Conservation (phyloP, 331 rosid species). For the Telfairia occidentalis region DNA sequence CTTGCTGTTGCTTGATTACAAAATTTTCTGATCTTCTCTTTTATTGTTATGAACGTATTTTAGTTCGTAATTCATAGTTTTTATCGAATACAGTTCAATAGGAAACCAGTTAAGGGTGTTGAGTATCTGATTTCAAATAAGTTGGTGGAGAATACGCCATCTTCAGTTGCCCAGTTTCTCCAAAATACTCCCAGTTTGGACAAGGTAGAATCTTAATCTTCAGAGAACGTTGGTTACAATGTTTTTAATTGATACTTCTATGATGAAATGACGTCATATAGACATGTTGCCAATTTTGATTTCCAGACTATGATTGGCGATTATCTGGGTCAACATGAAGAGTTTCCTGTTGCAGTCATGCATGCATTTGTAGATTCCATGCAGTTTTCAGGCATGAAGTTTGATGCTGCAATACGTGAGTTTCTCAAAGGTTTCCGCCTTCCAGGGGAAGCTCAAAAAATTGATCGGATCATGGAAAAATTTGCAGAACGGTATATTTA, state of each 20-base stretch:
- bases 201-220: constrained; percentile 51
- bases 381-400: constrained; percentile 85
- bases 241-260: constrained; percentile 8
- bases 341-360: constrained; percentile 95
- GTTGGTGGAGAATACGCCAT: constrained; percentile 74
- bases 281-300: constrained; percentile 6
- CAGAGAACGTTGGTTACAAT: constrained; percentile 15
- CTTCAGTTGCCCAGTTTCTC: constrained; percentile 88
- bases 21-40: constrained; percentile 4
- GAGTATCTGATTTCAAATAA: constrained; percentile 75
- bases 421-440: constrained; percentile 95
- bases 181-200: constrained; percentile 71
- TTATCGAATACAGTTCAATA: constrained; percentile 71
- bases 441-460: constrained; percentile 99
- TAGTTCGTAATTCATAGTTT: constrained; percentile 33
- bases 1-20: background rate
- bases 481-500: constrained; percentile 83
- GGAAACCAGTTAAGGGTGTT: constrained; percentile 76
- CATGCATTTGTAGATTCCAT: constrained; percentile 91
- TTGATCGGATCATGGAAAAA: constrained; percentile 96
- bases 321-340: constrained; percentile 98
- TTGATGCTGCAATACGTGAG: constrained; percentile 85
- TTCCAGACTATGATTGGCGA: constrained; percentile 91
- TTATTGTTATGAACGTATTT: constrained; percentile 15
- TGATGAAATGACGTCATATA: constrained; percentile 13